Percentiles rank a stretch among this genome's conserved stretches.
phyloP scores from a whole-genome alignment of 208 protist genomes.

The Novymonas esmeraldas region DNA sequence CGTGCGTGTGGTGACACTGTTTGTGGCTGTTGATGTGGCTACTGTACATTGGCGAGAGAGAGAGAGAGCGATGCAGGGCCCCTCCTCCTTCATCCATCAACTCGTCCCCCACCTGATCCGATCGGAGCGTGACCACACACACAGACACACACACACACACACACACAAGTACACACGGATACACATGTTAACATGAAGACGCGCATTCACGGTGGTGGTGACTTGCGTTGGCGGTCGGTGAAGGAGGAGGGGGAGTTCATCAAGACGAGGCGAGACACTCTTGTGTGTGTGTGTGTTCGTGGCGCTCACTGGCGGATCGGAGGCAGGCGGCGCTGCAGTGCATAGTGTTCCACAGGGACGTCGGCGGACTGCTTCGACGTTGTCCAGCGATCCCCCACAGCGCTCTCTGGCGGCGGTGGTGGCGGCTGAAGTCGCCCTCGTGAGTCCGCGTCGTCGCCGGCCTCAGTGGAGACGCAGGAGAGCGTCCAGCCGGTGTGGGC shows the following conservation, averaged over 20 bases:
- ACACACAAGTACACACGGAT: background rate
- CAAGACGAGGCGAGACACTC: background rate
- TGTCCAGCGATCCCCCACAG: slow-evolving; percentile 22
- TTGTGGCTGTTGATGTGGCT: too few relatives aligned
- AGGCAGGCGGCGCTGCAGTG: slow-evolving; percentile 59
- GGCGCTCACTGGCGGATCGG: slow-evolving; percentile 28
- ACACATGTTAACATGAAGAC: background rate
- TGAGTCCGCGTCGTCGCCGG: background rate
- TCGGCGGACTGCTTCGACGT: slow-evolving; percentile 51
- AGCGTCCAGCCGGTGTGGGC: slow-evolving; percentile 11
- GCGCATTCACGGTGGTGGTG: background rate
- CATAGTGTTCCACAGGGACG: slow-evolving; percentile 41
- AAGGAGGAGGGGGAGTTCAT: background rate
- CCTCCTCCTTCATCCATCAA: too few relatives aligned
- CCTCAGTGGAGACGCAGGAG: background rate
- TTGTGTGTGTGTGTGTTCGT: background rate
- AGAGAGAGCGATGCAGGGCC: too few relatives aligned
- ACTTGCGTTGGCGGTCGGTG: background rate
- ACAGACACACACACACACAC: slow-evolving; percentile 1
- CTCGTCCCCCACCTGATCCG: too few relatives aligned
- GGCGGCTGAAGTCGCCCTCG: background rate
- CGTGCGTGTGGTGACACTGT: too few relatives aligned
- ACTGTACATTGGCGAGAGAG: too few relatives aligned
- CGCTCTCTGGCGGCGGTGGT: too few relatives aligned
- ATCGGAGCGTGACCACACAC: too few relatives aligned